phyloP scores from a whole-genome alignment of 192 early-diverging fungal genomes.

The Fimicolochytrium jonesii region DNA sequence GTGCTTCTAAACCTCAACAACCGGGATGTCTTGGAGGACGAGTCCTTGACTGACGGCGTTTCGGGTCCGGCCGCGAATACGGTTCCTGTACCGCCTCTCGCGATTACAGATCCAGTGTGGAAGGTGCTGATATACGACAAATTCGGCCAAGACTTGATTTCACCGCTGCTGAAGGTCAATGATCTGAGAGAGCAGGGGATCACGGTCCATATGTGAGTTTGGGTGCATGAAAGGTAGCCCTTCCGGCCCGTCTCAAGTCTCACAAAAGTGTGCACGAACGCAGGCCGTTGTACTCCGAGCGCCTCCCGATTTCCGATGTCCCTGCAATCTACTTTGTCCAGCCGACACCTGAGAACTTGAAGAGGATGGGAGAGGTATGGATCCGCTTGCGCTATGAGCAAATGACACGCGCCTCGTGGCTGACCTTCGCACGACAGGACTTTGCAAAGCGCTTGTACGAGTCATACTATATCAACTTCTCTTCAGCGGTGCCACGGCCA shows the following conservation, averaged over 20 bases:
- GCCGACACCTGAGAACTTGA: slow-evolving; percentile 84
- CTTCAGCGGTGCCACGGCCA: slow-evolving; percentile 76
- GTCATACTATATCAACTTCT: slow-evolving; percentile 94
- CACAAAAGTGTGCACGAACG: too few relatives aligned
- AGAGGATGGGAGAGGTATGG: slow-evolving; percentile 68
- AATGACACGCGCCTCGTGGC: not conserved
- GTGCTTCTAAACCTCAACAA: slow-evolving; percentile 86
- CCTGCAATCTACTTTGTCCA: slow-evolving; percentile 95
- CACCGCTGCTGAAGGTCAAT: slow-evolving; percentile 92
- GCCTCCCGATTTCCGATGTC: slow-evolving; percentile 90
- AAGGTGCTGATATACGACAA: slow-evolving; percentile 95
- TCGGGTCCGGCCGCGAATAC: slow-evolving; percentile 34
- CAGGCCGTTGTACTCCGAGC: slow-evolving; percentile 75
- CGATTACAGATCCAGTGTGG: slow-evolving; percentile 73
- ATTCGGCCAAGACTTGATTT: slow-evolving; percentile 91
- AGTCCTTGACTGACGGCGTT: slow-evolving; percentile 28
- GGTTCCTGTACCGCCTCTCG: slow-evolving; percentile 23
- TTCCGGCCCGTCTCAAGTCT: too few relatives aligned
- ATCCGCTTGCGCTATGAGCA: not conserved
- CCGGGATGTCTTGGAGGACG: slow-evolving; percentile 17
- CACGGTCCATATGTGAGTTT: slow-evolving; percentile 93
- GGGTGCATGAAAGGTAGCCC: too few relatives aligned
- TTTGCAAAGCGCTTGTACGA: slow-evolving; percentile 87
- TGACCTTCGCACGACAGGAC: slow-evolving; percentile 52
- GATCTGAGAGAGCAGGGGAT: slow-evolving; percentile 94